Percentiles rank a stretch among this genome's conserved stretches.
These are phyloP conservation scores for Taxillus chinensis DNA, from an alignment of 164 flowering plant genomes.

Conservation along the genomic window DNA sequence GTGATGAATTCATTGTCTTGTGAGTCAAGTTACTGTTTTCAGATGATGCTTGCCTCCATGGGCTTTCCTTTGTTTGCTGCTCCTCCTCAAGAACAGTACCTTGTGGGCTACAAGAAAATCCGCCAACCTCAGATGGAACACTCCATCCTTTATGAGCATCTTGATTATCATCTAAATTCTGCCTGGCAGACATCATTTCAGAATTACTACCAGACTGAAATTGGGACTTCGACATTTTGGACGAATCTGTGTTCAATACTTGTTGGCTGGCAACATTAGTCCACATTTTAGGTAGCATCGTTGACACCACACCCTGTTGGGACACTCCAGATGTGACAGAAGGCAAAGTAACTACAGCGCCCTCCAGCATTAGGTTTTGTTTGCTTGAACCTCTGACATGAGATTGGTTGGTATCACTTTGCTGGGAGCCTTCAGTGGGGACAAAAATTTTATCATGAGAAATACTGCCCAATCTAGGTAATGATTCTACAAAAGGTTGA, in stretches of 20 bases:
- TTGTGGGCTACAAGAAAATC: conserved; percentile 20
- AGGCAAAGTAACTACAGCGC: conserved; percentile 25
- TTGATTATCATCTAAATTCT: conserved; percentile 22
- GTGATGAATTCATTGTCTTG: conserved; percentile 8
- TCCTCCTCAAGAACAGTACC: conserved; percentile 23
- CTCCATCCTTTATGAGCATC: conserved; percentile 23
- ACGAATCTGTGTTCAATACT: conserved; percentile 14
- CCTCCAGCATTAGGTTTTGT: conserved; percentile 25
- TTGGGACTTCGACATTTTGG: conserved; percentile 23
- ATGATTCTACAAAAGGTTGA: conserved; percentile 24
- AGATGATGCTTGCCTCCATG: conserved; percentile 13
- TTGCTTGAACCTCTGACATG: conserved; percentile 23
- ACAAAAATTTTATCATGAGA: conserved; percentile 20
- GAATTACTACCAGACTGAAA: conserved; percentile 17
- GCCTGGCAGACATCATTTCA: conserved; percentile 20
- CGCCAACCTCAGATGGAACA: conserved; percentile 22
- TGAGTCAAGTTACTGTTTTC: conserved; percentile 9
- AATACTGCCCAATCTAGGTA: conserved; percentile 20
- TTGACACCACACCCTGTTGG: conserved; percentile 34
- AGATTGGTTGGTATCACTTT: conserved; percentile 11
- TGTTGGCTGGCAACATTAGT: conserved; percentile 36
- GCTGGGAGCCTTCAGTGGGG: conserved; percentile 21
- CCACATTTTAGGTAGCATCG: conserved; percentile 34
- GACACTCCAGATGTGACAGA: conserved; percentile 20
- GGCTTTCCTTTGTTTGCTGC: conserved; percentile 23